These are phyloP conservation scores for Beta corolliflora DNA, from an alignment of 179 eudicot genomes.

Conservation along the genomic window DNA sequence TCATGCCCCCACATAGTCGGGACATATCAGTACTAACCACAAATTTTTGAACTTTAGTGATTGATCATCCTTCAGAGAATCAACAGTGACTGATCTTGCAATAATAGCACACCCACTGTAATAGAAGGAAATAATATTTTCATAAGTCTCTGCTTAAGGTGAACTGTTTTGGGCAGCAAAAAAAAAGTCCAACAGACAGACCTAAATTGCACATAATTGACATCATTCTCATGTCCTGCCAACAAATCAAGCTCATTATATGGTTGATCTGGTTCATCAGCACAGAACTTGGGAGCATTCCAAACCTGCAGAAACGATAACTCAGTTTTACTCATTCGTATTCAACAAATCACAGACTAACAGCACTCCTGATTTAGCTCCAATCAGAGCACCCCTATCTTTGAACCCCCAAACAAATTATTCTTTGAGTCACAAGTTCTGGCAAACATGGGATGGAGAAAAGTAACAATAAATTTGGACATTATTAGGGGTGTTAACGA, in stretches of 20 bases:
- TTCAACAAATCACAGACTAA: slow-evolving; percentile 4
- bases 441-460: not conserved
- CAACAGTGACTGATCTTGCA: slow-evolving; percentile 53
- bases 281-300: slow-evolving; percentile 70
- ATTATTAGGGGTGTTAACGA: no score
- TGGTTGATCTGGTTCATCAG: slow-evolving; percentile 80
- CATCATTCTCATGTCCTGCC: slow-evolving; percentile 95
- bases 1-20: not conserved
- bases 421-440: not conserved
- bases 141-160: slow-evolving; percentile 14
- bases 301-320: slow-evolving; percentile 65
- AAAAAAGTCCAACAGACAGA: slow-evolving; percentile 31
- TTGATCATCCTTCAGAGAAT: slow-evolving; percentile 72
- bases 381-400: not conserved
- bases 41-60: slow-evolving; percentile 69
- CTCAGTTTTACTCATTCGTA: not conserved
- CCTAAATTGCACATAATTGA: slow-evolving; percentile 97
- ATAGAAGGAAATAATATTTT: slow-evolving; percentile 10
- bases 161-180: not conserved
- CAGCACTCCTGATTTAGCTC: slow-evolving; percentile 9
- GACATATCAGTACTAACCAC: slow-evolving; percentile 51
- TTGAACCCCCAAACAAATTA: not conserved
- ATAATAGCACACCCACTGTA: slow-evolving; percentile 89
- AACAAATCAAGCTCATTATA: slow-evolving; percentile 81
- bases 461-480: not conserved